Base-by-base conservation (phyloP, 1,284 basidiomycete species). In the Boletus smithii region DNA sequence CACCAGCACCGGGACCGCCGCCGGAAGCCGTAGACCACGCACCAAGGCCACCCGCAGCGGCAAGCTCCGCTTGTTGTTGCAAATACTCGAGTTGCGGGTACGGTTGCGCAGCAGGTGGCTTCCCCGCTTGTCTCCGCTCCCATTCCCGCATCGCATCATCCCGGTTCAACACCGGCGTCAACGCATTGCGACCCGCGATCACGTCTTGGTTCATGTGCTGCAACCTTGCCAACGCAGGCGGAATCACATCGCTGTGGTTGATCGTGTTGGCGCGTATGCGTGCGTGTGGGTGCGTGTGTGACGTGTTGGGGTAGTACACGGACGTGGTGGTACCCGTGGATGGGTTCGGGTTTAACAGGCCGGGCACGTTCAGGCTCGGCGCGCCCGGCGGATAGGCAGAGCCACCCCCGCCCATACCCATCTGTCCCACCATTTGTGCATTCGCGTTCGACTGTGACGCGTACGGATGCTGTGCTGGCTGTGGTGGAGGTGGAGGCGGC, bases 111-210 rank as follows among this genome's bases (percentile, higher is more conserved):
- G 80, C 76, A 8, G 73, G 66, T 0, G 76, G 72, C 62, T 88
- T 87, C 10, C 84, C 86, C 13, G 80, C 67, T 64, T 89, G 84
- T 55, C 91, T 70, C 58, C 88, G 71, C 70, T 94, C 88, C 94
- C 90, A 95, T 66, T 94, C 91, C 37, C 84, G 80, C 73, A 91
- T 86, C 36, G 88, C 85, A 56, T 95, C 91, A 60, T 95, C 92
- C 49, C 91, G 79, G 60, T 93, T 92, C 58, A 94, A 71, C 38
- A 95, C 89, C 1, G 91, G 91, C 16, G 91, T 94, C 63, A 93
- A 69, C 17, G 88, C 85, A 61, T 88, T 92, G 53, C 85, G 80
- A 32, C 85, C 88, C 14, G 77, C 79, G 44, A 91, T 90, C 46
- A 88, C 82, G 62, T 95, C 88, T 55, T 91, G 82, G 44, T 89